Conservation (phyloP, 1,284 basidiomycete genomes). For the Kwoniella shivajii region DNA sequence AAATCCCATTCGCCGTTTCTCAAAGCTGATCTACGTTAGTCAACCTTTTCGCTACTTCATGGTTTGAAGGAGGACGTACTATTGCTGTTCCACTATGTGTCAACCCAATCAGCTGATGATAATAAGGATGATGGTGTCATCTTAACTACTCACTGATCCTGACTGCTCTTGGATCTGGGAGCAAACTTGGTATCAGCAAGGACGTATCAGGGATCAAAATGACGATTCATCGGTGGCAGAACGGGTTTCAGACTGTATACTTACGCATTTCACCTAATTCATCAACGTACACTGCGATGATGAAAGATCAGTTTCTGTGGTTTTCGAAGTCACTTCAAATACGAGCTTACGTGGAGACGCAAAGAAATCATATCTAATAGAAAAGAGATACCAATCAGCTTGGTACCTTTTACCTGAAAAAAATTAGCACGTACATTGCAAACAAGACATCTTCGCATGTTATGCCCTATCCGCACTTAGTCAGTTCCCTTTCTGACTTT, state of each 20-base stretch:
- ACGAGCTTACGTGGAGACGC: constrained; percentile 43
- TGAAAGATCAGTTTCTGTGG: constrained; percentile 11
- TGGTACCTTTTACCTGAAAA: not conserved
- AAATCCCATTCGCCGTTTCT: constrained; percentile 48
- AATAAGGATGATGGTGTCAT: too few relatives aligned
- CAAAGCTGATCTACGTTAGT: constrained; percentile 28
- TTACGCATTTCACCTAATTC: constrained; percentile 50
- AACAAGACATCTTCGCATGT: constrained; percentile 51
- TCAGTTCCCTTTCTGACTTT: not conserved
- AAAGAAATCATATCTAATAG: constrained; percentile 48
- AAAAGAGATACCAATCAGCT: too few relatives aligned
- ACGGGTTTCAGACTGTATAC: constrained; percentile 12
- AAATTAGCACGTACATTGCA: constrained; percentile 39
- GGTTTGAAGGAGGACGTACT: constrained; percentile 24
- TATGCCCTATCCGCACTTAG: constrained; percentile 29
- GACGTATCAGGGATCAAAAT: constrained; percentile 1
- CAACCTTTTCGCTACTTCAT: not conserved
- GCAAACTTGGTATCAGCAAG: not conserved
- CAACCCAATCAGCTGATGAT: too few relatives aligned
- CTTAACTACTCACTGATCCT: constrained; percentile 36
- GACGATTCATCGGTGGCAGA: constrained; percentile 9
- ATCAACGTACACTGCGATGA: constrained; percentile 42
- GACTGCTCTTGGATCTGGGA: constrained; percentile 36
- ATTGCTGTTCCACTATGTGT: constrained; percentile 51
- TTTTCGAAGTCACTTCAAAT: too few relatives aligned